Base-by-base conservation (phyloP, 2,329 filamentous ascomycete genomes). In the Camptophora hylomeconis region DNA sequence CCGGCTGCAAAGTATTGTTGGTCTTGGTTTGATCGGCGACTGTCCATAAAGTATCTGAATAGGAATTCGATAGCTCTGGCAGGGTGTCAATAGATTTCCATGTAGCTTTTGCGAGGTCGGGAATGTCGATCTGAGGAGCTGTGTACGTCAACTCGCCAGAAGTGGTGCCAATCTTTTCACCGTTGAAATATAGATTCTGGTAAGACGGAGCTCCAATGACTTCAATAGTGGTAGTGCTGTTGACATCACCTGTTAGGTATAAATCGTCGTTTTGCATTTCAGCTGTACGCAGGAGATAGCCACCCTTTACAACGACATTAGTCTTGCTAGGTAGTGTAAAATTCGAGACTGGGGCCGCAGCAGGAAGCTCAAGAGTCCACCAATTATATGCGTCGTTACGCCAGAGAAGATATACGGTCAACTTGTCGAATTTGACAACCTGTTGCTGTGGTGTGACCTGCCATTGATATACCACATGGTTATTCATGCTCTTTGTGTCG, bases 41-140 rank as follows among this genome's bases (percentile, higher is more conserved):
- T 0, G 62, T 62, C 81, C 81, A 89, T 5, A 53, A 51, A 3
- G 66, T 66, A 49, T 89, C 81, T 29, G 82, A 71, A 42, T 84
- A 87, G 2, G 50, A 52, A 0, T 59, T 38, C 26, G 65, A 49
- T 5, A 81, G 58, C 47, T 87, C 81, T 0, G 80, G 81, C 0
- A 89, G 66, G 0, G 69, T 69, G 49, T 87, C 72, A 13, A 80
- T 45, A 33, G 69, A 72, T 45, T 73, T 73, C 81, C 81, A 89
- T 1, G 65, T 52, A 7, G 80, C 50, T 0, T 57, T 48, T 9
- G 60, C 57, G 2, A 86, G 58, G 5, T 67, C 54, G 0, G 78
- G 77, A 1, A 82, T 40, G 1, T 47, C 44, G 20, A 80, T 37
- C 1, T 54, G 48, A 0, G 71, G 72, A 5, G 56, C 50, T 0